These are phyloP conservation scores for Ramalina intermedia DNA, from an alignment of 495 filamentous ascomycete genomes.

Conservation along the genomic window DNA sequence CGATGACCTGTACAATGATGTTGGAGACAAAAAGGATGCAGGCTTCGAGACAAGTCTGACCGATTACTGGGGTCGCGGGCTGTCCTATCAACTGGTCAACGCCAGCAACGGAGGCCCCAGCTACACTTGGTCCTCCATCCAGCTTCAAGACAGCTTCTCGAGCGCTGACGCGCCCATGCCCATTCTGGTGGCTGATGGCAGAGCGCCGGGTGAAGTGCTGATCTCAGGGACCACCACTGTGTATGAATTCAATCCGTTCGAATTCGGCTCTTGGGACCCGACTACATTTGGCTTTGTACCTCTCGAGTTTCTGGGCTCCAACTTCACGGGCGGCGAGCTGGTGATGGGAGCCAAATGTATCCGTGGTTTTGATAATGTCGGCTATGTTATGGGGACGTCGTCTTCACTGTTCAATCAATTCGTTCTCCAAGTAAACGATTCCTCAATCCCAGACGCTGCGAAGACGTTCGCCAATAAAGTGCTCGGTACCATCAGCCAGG, in stretches of 20 bases:
- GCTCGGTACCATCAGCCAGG: conserved; percentile 35
- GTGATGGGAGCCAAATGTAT: conserved; percentile 49
- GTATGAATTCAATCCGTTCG: conserved; percentile 77
- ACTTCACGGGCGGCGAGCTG: conserved; percentile 54
- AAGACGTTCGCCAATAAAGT: conserved; percentile 38
- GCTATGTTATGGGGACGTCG: conserved; percentile 84
- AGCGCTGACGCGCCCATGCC: conserved; percentile 69
- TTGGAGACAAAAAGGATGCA: conserved; percentile 50
- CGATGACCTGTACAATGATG: conserved; percentile 42
- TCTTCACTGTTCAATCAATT: conserved; percentile 77
- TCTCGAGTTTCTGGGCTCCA: conserved; percentile 60
- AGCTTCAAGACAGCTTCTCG: conserved; percentile 47
- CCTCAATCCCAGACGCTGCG: conserved; percentile 37
- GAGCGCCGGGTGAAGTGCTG: conserved; percentile 47
- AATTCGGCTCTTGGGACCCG: conserved; percentile 75
- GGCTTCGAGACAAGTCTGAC: conserved; percentile 69
- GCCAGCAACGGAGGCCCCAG: conserved; percentile 58
- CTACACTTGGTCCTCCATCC: conserved; percentile 84
- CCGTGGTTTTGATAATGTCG: conserved; percentile 69
- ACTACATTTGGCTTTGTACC: conserved; percentile 68
- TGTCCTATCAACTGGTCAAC: conserved; percentile 76
- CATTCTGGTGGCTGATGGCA: conserved; percentile 62
- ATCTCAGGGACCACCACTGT: conserved; percentile 68
- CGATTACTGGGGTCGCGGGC: conserved; percentile 73
- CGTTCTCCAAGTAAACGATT: conserved; percentile 42